Conservation (phyloP, 2,329 filamentous ascomycete genomes). For the Aspergillus texensis region DNA sequence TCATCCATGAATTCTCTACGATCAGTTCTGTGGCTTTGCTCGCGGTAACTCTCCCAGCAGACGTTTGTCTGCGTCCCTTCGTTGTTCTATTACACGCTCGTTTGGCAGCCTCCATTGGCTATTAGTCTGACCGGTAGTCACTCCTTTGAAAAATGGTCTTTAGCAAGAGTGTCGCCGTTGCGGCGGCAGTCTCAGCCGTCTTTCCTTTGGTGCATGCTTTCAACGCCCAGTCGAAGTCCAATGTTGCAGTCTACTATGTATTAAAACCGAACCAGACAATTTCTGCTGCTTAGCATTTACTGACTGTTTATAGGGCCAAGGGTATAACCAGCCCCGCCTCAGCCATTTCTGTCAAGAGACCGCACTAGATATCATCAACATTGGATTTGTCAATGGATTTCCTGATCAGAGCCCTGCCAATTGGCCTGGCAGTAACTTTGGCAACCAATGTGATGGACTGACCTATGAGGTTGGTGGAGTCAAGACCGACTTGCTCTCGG, state of each 20-base stretch:
- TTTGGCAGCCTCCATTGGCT: constrained; percentile 37
- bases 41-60: constrained; percentile 27
- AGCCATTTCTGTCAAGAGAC: constrained; percentile 55
- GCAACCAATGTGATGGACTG: constrained; percentile 54
- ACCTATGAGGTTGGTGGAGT: constrained; percentile 43
- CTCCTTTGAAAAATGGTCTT: constrained; percentile 41
- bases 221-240: constrained; percentile 46
- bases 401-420: constrained; percentile 49
- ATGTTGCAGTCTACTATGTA: constrained; percentile 59
- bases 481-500: constrained; percentile 44
- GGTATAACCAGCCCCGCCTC: constrained; percentile 51
- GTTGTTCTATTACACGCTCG: constrained; percentile 43
- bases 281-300: background rate
- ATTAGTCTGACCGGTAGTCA: constrained; percentile 38
- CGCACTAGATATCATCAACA: constrained; percentile 57
- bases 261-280: constrained; percentile 6
- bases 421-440: constrained; percentile 59
- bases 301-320: constrained; percentile 51
- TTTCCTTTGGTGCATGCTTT: constrained; percentile 43
- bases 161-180: constrained; percentile 35
- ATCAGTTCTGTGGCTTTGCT: constrained; percentile 20
- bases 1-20: constrained; percentile 15
- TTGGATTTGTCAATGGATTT: constrained; percentile 59
- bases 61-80: constrained; percentile 60
- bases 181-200: constrained; percentile 37